Conservation (phyloP, 2,329 filamentous ascomycete genomes). For the Penicillium sp. region DNA sequence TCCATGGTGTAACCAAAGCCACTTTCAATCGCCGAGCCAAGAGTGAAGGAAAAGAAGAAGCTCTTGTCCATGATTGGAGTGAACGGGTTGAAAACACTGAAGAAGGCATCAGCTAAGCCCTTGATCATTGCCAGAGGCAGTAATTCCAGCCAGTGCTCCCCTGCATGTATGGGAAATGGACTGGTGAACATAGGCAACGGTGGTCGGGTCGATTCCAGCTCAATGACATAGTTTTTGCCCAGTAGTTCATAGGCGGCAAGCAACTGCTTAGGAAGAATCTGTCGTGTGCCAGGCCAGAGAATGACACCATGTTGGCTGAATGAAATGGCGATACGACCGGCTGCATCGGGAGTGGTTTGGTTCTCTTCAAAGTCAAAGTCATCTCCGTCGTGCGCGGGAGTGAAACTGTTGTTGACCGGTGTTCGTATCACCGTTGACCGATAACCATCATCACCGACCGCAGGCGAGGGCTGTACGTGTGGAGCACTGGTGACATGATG, state of each 20-base stretch:
- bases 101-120: conserved; percentile 54
- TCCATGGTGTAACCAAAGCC: conserved; percentile 54
- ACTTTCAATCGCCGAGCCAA: conserved; percentile 49
- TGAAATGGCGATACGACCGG: conserved; percentile 42
- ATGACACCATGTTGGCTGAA: conserved; percentile 54
- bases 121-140: conserved; percentile 51
- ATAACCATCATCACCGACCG: conserved; percentile 7
- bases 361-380: conserved; percentile 32
- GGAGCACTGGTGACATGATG: conserved; percentile 17
- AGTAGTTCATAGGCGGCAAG: conserved; percentile 38
- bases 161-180: conserved; percentile 36
- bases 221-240: conserved; percentile 51
- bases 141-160: conserved; percentile 46
- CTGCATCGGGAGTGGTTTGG: conserved; percentile 28
- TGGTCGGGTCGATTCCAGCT: conserved; percentile 49
- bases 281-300: conserved; percentile 49
- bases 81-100: conserved; percentile 54
- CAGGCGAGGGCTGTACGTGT: conserved; percentile 16
- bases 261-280: conserved; percentile 45
- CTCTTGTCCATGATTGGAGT: conserved; percentile 54
- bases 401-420: conserved; percentile 21
- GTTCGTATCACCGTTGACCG: conserved; percentile 12
- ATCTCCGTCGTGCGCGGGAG: conserved; percentile 29
- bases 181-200: conserved; percentile 44
- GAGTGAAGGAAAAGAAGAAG: conserved; percentile 52